Percentiles rank a stretch among this genome's conserved stretches.
phyloP scores from a whole-genome alignment of 2,329 filamentous ascomycete species.

The Xylaria sp. region DNA sequence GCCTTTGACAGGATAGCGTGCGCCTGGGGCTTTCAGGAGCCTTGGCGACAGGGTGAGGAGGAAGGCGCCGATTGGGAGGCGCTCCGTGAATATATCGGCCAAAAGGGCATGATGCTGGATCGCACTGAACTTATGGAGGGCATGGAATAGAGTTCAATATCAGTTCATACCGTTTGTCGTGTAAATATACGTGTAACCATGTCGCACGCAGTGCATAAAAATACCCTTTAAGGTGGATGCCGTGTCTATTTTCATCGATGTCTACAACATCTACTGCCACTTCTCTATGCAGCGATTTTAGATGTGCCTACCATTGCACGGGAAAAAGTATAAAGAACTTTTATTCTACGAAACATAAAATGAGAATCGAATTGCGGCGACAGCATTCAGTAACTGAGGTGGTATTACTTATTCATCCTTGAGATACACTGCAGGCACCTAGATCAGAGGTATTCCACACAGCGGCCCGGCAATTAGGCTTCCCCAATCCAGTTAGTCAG shows the following conservation, averaged over 20 bases:
- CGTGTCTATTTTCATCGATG: background rate
- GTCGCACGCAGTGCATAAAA: background rate
- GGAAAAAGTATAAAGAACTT: background rate
- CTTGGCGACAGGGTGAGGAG: slow-evolving; percentile 85
- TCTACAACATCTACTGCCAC: background rate
- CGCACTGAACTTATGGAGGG: slow-evolving; percentile 91
- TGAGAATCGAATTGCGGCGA: too few species aligned
- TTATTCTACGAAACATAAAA: background rate
- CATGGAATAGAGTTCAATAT: slow-evolving; percentile 70
- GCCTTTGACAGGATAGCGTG: slow-evolving; percentile 87
- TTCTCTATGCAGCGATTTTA: too few species aligned
- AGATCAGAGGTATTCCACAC: too few species aligned
- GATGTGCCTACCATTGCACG: background rate
- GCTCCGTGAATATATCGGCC: slow-evolving; percentile 82
- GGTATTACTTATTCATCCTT: background rate
- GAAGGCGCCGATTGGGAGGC: slow-evolving; percentile 90
- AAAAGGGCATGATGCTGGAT: slow-evolving; percentile 90
- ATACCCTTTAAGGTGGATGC: background rate
- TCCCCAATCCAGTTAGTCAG: slow-evolving; percentile 15
- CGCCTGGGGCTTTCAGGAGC: slow-evolving; percentile 91
- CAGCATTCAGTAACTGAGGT: too few species aligned
- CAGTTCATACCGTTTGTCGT: background rate
- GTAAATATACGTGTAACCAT: slow-evolving; percentile 13
- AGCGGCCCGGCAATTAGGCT: background rate
- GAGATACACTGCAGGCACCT: too few species aligned